Conservation (phyloP, 441 rosid genomes). For the Gossypium aridum region DNA sequence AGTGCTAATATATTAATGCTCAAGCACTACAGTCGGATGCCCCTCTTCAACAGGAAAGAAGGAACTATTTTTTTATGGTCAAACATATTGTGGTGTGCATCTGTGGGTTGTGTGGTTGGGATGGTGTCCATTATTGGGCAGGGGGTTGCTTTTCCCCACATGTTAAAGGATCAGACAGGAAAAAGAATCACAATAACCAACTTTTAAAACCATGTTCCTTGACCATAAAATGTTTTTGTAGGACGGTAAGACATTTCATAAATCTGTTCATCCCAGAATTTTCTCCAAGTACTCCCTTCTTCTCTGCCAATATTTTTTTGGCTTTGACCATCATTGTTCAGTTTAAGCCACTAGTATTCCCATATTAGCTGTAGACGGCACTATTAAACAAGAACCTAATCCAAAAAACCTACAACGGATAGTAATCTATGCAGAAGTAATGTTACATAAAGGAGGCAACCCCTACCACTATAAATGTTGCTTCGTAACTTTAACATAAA, state of each 20-base stretch:
- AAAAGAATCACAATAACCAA: not conserved
- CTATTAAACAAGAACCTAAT: not conserved
- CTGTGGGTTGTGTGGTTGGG: not conserved
- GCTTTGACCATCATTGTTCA: not conserved
- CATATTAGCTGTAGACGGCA: not conserved
- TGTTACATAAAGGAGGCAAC: not conserved
- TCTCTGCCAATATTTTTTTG: not conserved
- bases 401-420: not conserved
- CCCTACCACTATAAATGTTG: not conserved
- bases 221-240: not conserved
- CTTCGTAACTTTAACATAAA: not conserved
- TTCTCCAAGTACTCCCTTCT: not conserved
- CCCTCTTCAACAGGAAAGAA: not conserved
- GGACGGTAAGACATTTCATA: not conserved
- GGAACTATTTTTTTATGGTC: not conserved
- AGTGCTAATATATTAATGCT: not conserved
- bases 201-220: not conserved
- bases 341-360: not conserved
- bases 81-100: not conserved
- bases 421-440: not conserved
- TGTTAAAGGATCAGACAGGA: not conserved
- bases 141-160: not conserved
- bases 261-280: not conserved
- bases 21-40: not conserved
- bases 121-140: not conserved